Evolutionary conservation across 2,329 filamentous ascomycete genomes (phyloP).

Genomic region (Periglandula ipomoeae): DNA sequence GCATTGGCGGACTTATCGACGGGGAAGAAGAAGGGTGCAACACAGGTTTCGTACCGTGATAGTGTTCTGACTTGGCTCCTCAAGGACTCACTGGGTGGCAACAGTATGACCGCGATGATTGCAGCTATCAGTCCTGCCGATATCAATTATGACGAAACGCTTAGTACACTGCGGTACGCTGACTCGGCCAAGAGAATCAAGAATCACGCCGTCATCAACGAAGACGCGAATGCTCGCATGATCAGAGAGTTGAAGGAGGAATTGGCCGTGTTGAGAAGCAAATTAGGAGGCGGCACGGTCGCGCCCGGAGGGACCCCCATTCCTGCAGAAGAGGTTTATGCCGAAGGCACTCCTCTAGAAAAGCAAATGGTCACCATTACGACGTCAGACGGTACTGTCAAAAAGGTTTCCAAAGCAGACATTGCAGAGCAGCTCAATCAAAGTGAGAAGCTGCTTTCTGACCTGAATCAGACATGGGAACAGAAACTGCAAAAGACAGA

Average conservation of each 20-base stretch:
- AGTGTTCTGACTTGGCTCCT: slow-evolving; percentile 92
- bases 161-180: slow-evolving; percentile 91
- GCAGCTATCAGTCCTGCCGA: slow-evolving; percentile 96
- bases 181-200: slow-evolving; percentile 98
- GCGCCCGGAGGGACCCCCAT: slow-evolving; percentile 38
- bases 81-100: slow-evolving; percentile 94
- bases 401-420: slow-evolving; percentile 96
- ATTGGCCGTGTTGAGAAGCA: slow-evolving; percentile 72
- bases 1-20: slow-evolving; percentile 85
- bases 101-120: slow-evolving; percentile 99
- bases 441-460: slow-evolving; percentile 90
- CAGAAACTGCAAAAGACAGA: slow-evolving; percentile 92
- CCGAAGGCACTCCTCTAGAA: slow-evolving; percentile 83
- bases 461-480: slow-evolving; percentile 98
- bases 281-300: slow-evolving; percentile 55
- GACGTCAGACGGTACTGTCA: slow-evolving; percentile 71
- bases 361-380: slow-evolving; percentile 96
- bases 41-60: slow-evolving; percentile 89
- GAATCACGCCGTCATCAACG: slow-evolving; percentile 98
- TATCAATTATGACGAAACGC: slow-evolving; percentile 97
- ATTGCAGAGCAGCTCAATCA: slow-evolving; percentile 95
- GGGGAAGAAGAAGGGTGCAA: slow-evolving; percentile 65
- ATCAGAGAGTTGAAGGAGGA: slow-evolving; percentile 97
- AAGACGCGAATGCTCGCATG: slow-evolving; percentile 98
- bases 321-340: slow-evolving; percentile 73